Conservation (phyloP, 1,284 basidiomycete species). For the Microbotryum scabiosae region DNA sequence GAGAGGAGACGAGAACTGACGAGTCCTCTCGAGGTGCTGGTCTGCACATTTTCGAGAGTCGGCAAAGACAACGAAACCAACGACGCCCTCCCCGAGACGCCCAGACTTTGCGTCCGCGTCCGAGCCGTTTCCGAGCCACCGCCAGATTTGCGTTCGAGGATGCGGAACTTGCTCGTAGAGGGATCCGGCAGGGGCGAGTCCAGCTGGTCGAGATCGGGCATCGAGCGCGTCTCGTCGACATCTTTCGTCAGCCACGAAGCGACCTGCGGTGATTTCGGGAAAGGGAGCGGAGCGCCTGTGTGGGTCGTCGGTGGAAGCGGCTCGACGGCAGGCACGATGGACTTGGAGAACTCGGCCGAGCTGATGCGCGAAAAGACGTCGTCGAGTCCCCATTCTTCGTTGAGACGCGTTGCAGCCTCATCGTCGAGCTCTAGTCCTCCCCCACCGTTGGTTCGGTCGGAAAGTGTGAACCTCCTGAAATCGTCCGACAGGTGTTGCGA, state of each 20-base stretch:
- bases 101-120: constrained; percentile 4
- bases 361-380: neutral
- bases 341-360: neutral
- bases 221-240: constrained; percentile 20
- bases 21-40: neutral
- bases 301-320: neutral
- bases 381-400: constrained; percentile 21
- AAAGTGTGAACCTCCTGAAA: no score
- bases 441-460: neutral
- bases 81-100: neutral
- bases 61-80: constrained; percentile 4
- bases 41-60: constrained; percentile 1
- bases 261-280: neutral
- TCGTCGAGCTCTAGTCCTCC: neutral
- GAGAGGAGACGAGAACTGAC: constrained; percentile 2
- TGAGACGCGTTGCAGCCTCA: constrained; percentile 14
- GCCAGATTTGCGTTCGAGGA: constrained; percentile 14
- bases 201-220: constrained; percentile 12
- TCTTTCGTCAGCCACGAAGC: neutral
- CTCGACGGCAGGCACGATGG: neutral
- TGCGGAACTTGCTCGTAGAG: constrained; percentile 7
- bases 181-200: neutral
- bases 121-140: neutral
- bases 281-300: neutral
- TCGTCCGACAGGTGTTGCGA: neutral